Base-by-base conservation (phyloP, 148 eudicot species). In the Vaccinium corymbosum region DNA sequence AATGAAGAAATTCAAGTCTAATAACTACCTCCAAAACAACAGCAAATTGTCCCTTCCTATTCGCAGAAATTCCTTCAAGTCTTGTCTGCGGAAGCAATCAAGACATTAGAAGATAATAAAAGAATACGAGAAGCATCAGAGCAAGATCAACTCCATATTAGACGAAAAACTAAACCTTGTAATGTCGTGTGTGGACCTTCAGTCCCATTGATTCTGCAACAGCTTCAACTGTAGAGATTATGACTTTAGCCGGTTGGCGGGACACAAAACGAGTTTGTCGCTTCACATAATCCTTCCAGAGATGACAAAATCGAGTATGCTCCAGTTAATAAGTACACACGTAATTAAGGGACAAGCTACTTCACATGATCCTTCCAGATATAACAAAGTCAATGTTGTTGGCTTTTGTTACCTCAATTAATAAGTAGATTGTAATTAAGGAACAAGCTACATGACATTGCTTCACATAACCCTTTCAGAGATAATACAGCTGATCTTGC, bases 231-330 rank as follows among this genome's bases (percentile, higher is more conserved):
- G 96, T 90, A 48, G 92, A 87, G 80, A 95, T 90, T 74, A 97
- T 92, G 80, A 84, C 88, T 80, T 88, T 87, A 77, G 99, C 98
- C 73, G 98, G 92, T 85, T 93, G 84, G 75, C 94, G 93, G 80
- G 99, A 97, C 85, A 97, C 95, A 85, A 97, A 97, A 68, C 99
- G 98, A 76, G 99, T 95, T 89, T 97, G 99, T 59, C 99, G 86
- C 91, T 92, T 92, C 80, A 95, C 93, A 87, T 87, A 90, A 87
- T 97, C 99, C 99, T 97, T 86, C 49, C 51, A 66, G 32, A 82
- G 15, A 82, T 32, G 25, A 12, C 2, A 20, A 79, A 62, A 32
- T 35, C 9, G 29, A 9, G 19, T 27, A 59, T 15, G 50, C 6
- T 17, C 7, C 72, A 66, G 72, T 66, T 66, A 66, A 27, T 27